These are phyloP conservation scores for Helotiales sp. DNA, from an alignment of 2,329 filamentous ascomycete genomes.

Conservation along the genomic window DNA sequence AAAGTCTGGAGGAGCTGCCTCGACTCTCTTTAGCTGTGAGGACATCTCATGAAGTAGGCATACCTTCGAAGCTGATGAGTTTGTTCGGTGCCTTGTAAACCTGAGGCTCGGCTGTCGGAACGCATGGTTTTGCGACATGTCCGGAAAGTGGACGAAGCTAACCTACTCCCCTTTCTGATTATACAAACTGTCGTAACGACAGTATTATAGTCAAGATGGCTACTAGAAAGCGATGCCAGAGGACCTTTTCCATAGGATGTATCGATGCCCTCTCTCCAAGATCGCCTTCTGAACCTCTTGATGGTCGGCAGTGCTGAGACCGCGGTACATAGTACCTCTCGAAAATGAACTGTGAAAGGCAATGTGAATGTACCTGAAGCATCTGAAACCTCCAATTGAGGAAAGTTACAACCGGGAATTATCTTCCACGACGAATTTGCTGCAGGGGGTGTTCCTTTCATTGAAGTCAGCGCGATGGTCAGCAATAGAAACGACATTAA, in stretches of 20 bases:
- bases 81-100: no score
- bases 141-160: no score
- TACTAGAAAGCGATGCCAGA: neutral
- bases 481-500: conserved; percentile 15
- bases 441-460: conserved; percentile 24
- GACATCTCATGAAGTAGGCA: no score
- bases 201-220: neutral
- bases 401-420: conserved; percentile 16
- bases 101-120: no score
- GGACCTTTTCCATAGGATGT: no score
- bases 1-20: no score
- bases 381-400: conserved; percentile 9
- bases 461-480: conserved; percentile 14
- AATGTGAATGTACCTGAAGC: neutral
- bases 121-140: no score
- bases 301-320: neutral
- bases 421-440: conserved; percentile 22
- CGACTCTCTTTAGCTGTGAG: no score
- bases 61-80: no score
- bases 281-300: no score
- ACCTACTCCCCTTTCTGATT: no score
- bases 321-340: neutral
- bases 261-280: no score
- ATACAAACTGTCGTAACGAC: neutral
- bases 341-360: conserved; percentile 9